Conservation (phyloP, 2,329 filamentous ascomycete genomes). For the Aspergillus sp. region DNA sequence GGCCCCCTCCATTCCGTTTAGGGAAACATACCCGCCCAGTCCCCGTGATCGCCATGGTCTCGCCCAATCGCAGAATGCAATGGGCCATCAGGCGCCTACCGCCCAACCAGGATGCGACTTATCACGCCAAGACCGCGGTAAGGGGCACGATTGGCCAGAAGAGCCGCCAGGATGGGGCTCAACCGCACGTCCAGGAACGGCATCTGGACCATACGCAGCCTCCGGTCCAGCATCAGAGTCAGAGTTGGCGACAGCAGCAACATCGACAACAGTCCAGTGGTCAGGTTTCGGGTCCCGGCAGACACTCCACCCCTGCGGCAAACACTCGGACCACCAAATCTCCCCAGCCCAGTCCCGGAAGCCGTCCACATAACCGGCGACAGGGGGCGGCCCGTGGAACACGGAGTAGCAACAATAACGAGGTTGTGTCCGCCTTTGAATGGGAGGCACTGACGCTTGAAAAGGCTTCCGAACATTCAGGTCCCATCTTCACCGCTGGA, state of each 20-base stretch:
- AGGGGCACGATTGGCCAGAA: background rate
- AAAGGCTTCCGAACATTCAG: conserved; percentile 6
- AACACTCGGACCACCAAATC: background rate
- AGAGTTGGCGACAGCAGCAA: background rate
- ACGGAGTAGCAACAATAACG: conserved; percentile 11
- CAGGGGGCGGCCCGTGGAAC: conserved; percentile 19
- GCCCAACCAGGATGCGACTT: background rate
- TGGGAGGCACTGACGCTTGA: conserved; percentile 21
- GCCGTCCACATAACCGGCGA: conserved; percentile 10
- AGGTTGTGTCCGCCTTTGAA: conserved; percentile 16
- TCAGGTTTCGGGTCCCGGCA: background rate
- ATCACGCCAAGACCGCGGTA: background rate
- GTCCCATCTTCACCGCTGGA: conserved; percentile 3
- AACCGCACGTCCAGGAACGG: background rate
- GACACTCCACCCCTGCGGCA: background rate
- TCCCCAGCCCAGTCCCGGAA: background rate
- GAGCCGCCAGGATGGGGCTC: background rate
- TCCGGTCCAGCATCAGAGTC: background rate
- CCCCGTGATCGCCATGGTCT: conserved; percentile 6
- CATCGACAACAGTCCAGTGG: background rate
- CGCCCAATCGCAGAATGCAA: conserved; percentile 10
- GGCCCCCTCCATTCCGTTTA: conserved; percentile 3
- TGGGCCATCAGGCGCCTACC: conserved; percentile 10
- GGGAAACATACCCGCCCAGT: background rate
- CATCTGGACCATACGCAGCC: background rate